Evolutionary conservation across 495 filamentous ascomycete species (phyloP).

Genomic region (Neurospora tetraspora): DNA sequence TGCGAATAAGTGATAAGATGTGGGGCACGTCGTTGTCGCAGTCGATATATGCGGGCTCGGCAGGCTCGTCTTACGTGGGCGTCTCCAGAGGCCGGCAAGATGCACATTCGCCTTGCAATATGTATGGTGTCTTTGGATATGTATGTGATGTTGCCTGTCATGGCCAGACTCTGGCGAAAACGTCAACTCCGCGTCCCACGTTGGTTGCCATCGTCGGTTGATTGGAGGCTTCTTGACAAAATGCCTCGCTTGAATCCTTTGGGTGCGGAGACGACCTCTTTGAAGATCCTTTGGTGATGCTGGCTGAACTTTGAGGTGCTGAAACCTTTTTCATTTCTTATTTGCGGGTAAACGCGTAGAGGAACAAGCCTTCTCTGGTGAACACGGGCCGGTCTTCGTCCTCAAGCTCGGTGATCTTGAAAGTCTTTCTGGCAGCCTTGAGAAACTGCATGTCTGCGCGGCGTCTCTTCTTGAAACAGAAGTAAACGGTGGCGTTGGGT

Average conservation of each 20-base stretch:
- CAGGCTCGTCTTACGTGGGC: background rate
- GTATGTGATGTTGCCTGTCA: no score
- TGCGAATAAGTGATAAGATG: background rate
- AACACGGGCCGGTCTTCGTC: slow-evolving; percentile 53
- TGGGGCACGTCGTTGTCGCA: background rate
- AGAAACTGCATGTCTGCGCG: slow-evolving; percentile 65
- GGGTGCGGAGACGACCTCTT: background rate
- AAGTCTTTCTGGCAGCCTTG: slow-evolving; percentile 54
- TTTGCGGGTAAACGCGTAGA: slow-evolving; percentile 50
- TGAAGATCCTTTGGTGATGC: background rate
- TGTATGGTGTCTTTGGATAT: background rate
- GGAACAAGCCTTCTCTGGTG: slow-evolving; percentile 51
- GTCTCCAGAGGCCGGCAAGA: background rate
- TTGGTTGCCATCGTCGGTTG: background rate
- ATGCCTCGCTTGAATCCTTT: background rate
- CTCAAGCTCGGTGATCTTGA: slow-evolving; percentile 50
- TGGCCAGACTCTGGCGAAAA: background rate
- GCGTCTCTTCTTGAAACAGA: slow-evolving; percentile 89
- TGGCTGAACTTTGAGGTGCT: background rate
- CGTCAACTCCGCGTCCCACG: background rate
- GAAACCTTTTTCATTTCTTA: slow-evolving; percentile 1
- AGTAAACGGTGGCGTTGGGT: slow-evolving; percentile 62
- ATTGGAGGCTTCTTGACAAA: background rate
- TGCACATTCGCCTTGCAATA: background rate
- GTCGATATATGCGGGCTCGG: background rate